Evolutionary conservation across 208 protist genomes (phyloP), one percentile per base, ranked within the genome.

Genomic region (Angomonas desouzai): DNA sequence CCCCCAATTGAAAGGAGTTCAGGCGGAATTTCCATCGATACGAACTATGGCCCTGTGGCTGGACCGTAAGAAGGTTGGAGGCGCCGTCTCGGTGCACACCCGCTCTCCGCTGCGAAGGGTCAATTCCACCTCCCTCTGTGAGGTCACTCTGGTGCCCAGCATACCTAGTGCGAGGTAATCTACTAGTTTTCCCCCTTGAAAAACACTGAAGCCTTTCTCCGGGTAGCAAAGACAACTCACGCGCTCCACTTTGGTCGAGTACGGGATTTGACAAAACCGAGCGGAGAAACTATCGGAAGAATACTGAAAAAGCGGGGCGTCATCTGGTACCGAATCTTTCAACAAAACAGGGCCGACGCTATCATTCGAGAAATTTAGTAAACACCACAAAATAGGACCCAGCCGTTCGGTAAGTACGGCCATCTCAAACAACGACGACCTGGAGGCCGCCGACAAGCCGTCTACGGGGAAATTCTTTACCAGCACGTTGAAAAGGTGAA

Each of bases 91-190:
- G 53, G 30, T 25, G 25, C 3, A 71, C 18, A 71, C 27, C 27
- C 33, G 16, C 58, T 71, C 66, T 6, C 56, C 66, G 18, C 30
- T 48, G 11, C 16, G 28, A 10, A 71, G 57, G 1, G 49, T 27
- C 29, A 71, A 25, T 4, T 13, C 22, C 27, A 53, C 9, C 22
- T 58, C 45, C 23, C 51, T 53, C 1, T 60, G 13, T 36, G 43
- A 45, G n/a, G 32, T 33, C 2, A 64, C 34, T 3, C 67, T 56
- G 20, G 59, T 62, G n/a, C 62, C 67, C 51, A 66, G 63, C 61
- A 73, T 61, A 49, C 68, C 62, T 9, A 64, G 40, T 55, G 47
- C 49, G 48, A 67, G 45, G 16, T 57, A 63, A 18, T 60, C 28
- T 4, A 43, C 20, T n/a, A 61, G 4, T 7, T 3, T 61, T 20